These are phyloP conservation scores for Begonia loranthoides DNA, from an alignment of 306 rosid genomes.

Conservation along the genomic window DNA sequence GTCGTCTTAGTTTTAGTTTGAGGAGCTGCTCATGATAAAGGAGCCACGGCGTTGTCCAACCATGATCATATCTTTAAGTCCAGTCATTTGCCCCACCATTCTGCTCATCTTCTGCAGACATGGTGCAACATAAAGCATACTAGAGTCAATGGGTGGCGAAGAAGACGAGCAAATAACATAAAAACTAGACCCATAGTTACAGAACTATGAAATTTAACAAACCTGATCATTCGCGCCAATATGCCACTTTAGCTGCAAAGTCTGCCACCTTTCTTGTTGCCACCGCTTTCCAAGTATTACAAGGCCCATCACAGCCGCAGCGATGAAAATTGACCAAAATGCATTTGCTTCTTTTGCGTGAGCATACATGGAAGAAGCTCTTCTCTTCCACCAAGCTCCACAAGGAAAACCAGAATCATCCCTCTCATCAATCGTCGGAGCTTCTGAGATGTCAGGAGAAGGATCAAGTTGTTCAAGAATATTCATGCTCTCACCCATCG, in stretches of 20 bases:
- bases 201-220: constrained; percentile 4
- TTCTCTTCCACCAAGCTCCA: constrained; percentile 97
- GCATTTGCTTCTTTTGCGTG: constrained; percentile 85
- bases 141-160: constrained; percentile 9
- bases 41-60: constrained; percentile 69
- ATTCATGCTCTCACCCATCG: constrained; percentile 29
- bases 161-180: constrained; percentile 1
- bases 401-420: constrained; percentile 45
- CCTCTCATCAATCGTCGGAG: constrained; percentile 29
- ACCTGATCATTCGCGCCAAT: constrained; percentile 42
- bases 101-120: constrained; percentile 43
- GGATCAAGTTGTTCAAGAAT: constrained; percentile 27
- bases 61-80: constrained; percentile 73
- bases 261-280: constrained; percentile 77
- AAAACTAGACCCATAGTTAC: not conserved
- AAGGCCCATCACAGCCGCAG: constrained; percentile 85
- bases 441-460: constrained; percentile 19
- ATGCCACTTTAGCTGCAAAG: constrained; percentile 68
- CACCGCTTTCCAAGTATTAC: constrained; percentile 82
- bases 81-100: constrained; percentile 52
- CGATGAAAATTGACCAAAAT: constrained; percentile 78
- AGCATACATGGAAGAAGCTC: constrained; percentile 73
- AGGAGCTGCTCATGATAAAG: constrained; percentile 41
- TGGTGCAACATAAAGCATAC: not conserved
- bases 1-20: constrained; percentile 36